Conservation (phyloP, 1,284 basidiomycete species). For the Cerioporus squamosus region DNA sequence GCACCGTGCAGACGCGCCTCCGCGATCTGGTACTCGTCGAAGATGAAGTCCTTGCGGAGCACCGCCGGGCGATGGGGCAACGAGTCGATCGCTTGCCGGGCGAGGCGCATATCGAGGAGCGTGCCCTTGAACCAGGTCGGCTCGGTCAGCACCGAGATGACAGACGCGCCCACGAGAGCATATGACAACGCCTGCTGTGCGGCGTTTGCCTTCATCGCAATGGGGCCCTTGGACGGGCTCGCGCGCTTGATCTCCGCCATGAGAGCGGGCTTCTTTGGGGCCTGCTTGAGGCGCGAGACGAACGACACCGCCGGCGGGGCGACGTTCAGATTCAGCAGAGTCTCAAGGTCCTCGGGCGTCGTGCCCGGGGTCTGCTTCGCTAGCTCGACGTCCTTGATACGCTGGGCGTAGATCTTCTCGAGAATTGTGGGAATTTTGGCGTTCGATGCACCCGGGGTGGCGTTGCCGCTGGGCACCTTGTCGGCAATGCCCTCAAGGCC, state of each 20-base stretch:
- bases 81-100: constrained; percentile 81
- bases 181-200: constrained; percentile 88
- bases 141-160: constrained; percentile 96
- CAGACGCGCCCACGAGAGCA: constrained; percentile 88
- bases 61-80: constrained; percentile 92
- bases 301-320: constrained; percentile 83
- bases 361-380: constrained; percentile 73
- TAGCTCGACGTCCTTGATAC: constrained; percentile 58
- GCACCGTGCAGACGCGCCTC: constrained; percentile 94
- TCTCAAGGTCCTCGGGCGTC: constrained; percentile 68
- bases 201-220: constrained; percentile 75
- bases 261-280: constrained; percentile 66
- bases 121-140: constrained; percentile 98
- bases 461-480: constrained; percentile 17
- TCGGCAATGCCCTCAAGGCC: constrained; percentile 41
- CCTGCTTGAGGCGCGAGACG: constrained; percentile 39
- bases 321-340: constrained; percentile 76
- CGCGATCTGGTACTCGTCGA: constrained; percentile 93
- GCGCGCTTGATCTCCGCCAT: constrained; percentile 97
- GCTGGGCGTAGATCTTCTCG: constrained; percentile 70
- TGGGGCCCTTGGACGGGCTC: constrained; percentile 91
- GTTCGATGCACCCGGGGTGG: constrained; percentile 28
- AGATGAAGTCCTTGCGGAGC: constrained; percentile 97
- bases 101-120: constrained; percentile 89
- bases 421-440: constrained; percentile 77